Conservation (phyloP, 768 basidiomycete species). For the Boletellus ananas region DNA sequence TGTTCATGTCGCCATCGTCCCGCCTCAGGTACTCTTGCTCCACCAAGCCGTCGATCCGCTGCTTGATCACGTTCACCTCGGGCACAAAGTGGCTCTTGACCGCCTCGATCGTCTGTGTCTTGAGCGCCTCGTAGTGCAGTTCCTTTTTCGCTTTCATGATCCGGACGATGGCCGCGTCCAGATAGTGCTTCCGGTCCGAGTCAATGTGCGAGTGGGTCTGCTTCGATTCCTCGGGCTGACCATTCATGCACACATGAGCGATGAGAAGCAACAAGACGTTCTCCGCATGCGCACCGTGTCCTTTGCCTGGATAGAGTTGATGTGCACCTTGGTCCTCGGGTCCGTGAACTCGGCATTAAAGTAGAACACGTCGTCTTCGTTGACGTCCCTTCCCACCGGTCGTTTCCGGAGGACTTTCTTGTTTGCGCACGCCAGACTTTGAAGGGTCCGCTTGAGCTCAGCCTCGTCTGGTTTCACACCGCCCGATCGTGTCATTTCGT, state of each 20-base stretch:
- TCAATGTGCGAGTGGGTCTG: constrained; percentile 83
- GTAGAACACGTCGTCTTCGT: constrained; percentile 68
- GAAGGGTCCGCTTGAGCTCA: constrained; percentile 80
- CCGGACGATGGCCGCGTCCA: constrained; percentile 95
- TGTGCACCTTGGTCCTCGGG: constrained; percentile 74
- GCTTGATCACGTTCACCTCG: constrained; percentile 81
- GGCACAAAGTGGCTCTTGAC: constrained; percentile 88
- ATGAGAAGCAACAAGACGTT: neutral
- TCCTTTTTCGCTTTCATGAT: constrained; percentile 94
- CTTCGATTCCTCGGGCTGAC: constrained; percentile 78
- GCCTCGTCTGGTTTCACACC: constrained; percentile 46
- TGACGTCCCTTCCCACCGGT: constrained; percentile 74
- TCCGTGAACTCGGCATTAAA: constrained; percentile 86
- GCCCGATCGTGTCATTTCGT: neutral
- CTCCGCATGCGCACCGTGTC: constrained; percentile 59
- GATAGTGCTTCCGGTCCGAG: constrained; percentile 76
- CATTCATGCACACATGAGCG: neutral
- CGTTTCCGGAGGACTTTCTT: constrained; percentile 83
- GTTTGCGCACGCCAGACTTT: constrained; percentile 89
- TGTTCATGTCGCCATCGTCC: constrained; percentile 64
- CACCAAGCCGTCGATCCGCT: constrained; percentile 74
- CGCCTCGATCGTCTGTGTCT: constrained; percentile 78
- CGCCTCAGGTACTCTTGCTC: constrained; percentile 85
- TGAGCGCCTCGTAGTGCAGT: constrained; percentile 72
- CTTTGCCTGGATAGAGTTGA: constrained; percentile 94